phyloP scores from a whole-genome alignment of 345 rosid species.

The Arabis hirsuta region DNA sequence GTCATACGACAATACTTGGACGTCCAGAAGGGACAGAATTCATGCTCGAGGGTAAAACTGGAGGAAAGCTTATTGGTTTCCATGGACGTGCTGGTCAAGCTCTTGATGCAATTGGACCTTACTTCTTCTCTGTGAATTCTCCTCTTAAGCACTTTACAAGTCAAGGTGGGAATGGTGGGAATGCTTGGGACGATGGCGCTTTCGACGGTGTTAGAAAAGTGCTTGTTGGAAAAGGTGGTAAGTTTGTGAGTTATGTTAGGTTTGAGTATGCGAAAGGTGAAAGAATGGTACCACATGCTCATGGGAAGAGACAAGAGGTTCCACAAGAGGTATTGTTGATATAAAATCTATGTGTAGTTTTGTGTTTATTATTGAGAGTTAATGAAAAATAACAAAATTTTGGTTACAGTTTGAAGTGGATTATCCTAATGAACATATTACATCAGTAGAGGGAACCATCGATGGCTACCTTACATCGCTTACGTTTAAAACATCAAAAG shows the following conservation, averaged over 20 bases:
- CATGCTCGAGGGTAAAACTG: conserved; percentile 26
- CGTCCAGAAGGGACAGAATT: conserved; percentile 17
- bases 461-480: conserved; percentile 31
- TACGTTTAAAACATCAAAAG: conserved; percentile 35
- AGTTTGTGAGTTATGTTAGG: conserved; percentile 9
- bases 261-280: conserved; percentile 43
- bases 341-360: not conserved
- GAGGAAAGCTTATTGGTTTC: conserved; percentile 41
- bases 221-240: conserved; percentile 29
- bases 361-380: not conserved
- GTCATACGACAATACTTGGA: not conserved
- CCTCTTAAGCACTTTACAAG: conserved; percentile 30
- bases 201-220: conserved; percentile 36
- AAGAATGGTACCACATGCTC: conserved; percentile 30
- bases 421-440: conserved; percentile 42
- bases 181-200: conserved; percentile 43
- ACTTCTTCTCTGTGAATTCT: conserved; percentile 25
- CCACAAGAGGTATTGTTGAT: conserved; percentile 29
- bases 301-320: conserved; percentile 26
- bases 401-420: conserved; percentile 32
- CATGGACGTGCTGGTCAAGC: conserved; percentile 38
- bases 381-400: not conserved
- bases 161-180: conserved; percentile 39
- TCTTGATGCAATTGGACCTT: conserved; percentile 36
- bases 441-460: conserved; percentile 36